phyloP scores from a whole-genome alignment of 768 basidiomycete species.

The Serendipita sp. region DNA sequence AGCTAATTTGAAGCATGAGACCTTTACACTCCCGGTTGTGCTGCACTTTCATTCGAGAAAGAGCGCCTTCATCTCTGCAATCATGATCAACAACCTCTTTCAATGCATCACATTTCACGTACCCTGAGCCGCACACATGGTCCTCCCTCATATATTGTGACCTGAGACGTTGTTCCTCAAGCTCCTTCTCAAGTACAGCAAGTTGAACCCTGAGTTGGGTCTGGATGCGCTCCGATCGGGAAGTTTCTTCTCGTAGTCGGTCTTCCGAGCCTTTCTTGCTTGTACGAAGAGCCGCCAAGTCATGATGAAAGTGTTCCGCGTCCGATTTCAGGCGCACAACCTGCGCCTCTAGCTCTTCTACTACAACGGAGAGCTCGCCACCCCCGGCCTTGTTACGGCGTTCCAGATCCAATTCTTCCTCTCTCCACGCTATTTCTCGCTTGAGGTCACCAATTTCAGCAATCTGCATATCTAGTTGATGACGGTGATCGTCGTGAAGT shows the following conservation, averaged over 20 bases:
- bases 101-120: not conserved
- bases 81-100: too few species aligned
- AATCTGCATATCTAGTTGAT: slow-evolving; percentile 56
- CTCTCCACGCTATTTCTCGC: slow-evolving; percentile 43
- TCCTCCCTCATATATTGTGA: not conserved
- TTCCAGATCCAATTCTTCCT: slow-evolving; percentile 52
- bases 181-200: slow-evolving; percentile 47
- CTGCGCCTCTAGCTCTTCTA: slow-evolving; percentile 57
- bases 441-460: slow-evolving; percentile 67
- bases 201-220: slow-evolving; percentile 57
- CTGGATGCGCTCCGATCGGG: slow-evolving; percentile 33
- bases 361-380: slow-evolving; percentile 45
- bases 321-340: slow-evolving; percentile 58
- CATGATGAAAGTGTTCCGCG: slow-evolving; percentile 62
- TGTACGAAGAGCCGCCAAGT: slow-evolving; percentile 47
- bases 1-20: slow-evolving; percentile 75
- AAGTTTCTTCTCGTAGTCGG: slow-evolving; percentile 25
- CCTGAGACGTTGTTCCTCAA: slow-evolving; percentile 24
- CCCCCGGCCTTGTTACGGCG: slow-evolving; percentile 43
- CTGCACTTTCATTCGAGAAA: slow-evolving; percentile 33
- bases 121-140: not conserved
- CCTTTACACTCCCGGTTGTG: slow-evolving; percentile 85
- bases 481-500: slow-evolving; percentile 54
- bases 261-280: slow-evolving; percentile 37
- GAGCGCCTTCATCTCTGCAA: not conserved